Percentiles rank a stretch among this genome's conserved stretches.
Conservation (phyloP, 768 basidiomycete species). For the Hygrophoropsis aurantiaca region DNA sequence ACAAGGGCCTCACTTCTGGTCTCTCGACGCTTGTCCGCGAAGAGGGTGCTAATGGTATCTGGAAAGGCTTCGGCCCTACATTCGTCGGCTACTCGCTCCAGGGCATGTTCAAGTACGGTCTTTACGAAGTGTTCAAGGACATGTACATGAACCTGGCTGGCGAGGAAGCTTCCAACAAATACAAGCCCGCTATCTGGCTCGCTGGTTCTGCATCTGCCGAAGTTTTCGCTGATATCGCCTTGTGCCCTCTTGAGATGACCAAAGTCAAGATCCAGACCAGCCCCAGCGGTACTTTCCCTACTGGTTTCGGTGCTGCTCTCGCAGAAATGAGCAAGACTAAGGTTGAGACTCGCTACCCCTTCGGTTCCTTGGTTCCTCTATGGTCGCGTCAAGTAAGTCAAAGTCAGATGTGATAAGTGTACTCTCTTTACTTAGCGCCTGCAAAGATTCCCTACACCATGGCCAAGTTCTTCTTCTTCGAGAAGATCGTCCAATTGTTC, state of each 20-base stretch:
- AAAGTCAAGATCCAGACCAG: conserved; percentile 91
- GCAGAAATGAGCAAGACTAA: conserved; percentile 66
- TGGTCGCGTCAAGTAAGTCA: conserved; percentile 82
- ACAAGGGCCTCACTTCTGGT: conserved; percentile 61
- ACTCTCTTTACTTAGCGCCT: not conserved
- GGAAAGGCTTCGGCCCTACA: conserved; percentile 95
- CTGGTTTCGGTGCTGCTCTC: conserved; percentile 68
- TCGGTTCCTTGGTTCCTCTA: conserved; percentile 81
- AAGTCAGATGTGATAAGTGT: not conserved
- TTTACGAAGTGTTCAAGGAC: conserved; percentile 98
- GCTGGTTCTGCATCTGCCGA: conserved; percentile 93
- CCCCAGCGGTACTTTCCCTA: conserved; percentile 73
- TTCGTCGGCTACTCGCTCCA: conserved; percentile 92
- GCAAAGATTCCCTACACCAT: conserved; percentile 93
- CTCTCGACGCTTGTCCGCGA: conserved; percentile 70
- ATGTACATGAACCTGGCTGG: conserved; percentile 86
- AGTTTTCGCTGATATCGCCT: conserved; percentile 93
- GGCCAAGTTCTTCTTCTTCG: conserved; percentile 98
- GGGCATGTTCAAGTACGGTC: conserved; percentile 98
- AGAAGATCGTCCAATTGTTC: conserved; percentile 84
- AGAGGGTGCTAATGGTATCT: conserved; percentile 83
- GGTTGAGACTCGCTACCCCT: conserved; percentile 77
- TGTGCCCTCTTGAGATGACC: conserved; percentile 93
- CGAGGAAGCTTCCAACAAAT: conserved; percentile 73
- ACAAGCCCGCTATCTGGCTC: conserved; percentile 91